Percentiles rank a stretch among this genome's conserved stretches.
Evolutionary conservation across 306 rosid genomes (phyloP).

Genomic region (Lathyrus tuberosus): DNA sequence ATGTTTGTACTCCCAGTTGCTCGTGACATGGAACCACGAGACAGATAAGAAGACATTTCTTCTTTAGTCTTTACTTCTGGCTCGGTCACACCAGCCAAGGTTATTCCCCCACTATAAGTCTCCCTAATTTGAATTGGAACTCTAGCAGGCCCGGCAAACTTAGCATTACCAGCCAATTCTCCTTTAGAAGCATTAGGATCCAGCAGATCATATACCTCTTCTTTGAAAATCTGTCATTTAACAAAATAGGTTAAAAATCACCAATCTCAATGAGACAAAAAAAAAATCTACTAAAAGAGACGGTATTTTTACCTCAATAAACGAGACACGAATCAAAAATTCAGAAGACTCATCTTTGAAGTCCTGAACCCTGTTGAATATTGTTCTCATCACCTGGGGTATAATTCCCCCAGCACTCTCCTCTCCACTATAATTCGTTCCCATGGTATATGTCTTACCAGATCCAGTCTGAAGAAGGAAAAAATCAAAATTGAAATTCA

Average conservation of each 20-base stretch:
- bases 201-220: slow-evolving; percentile 91
- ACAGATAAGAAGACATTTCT: slow-evolving; percentile 86
- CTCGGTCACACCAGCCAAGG: slow-evolving; percentile 94
- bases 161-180: slow-evolving; percentile 51
- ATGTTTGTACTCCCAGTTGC: slow-evolving; percentile 97
- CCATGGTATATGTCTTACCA: slow-evolving; percentile 77
- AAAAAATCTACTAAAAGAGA: background rate
- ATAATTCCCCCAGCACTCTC: slow-evolving; percentile 70
- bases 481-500: background rate
- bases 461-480: slow-evolving; percentile 77
- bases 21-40: slow-evolving; percentile 82
- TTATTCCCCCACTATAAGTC: slow-evolving; percentile 88
- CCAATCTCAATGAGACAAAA: slow-evolving; percentile 7
- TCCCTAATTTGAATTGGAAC: slow-evolving; percentile 94
- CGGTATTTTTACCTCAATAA: slow-evolving; percentile 75
- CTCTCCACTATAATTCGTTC: slow-evolving; percentile 79
- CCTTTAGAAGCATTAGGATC: slow-evolving; percentile 62
- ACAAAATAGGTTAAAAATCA: no score
- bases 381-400: slow-evolving; percentile 76
- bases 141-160: slow-evolving; percentile 59
- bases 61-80: slow-evolving; percentile 86
- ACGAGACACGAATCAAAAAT: slow-evolving; percentile 84
- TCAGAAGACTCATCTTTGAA: slow-evolving; percentile 56
- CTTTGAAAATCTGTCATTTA: slow-evolving; percentile 91
- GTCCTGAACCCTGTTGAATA: slow-evolving; percentile 62